Base-by-base conservation (phyloP, 352 stramenopile genomes). In the Phytophthora ohioensis region DNA sequence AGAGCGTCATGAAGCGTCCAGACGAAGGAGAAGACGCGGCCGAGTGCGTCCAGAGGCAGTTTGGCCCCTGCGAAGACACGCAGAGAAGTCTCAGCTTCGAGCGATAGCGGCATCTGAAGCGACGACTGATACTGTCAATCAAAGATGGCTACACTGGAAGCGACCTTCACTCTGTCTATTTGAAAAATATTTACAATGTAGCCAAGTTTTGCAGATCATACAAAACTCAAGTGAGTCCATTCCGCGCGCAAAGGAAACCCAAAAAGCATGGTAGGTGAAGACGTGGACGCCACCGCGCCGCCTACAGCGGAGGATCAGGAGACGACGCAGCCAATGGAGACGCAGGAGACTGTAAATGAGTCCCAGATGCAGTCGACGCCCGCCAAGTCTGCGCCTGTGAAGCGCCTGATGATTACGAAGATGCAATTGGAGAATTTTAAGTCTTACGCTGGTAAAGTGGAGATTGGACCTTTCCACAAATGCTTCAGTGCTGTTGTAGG, bases 381-480 rank as follows among this genome's bases (percentile, higher is more conserved):
- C 13, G 41, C n/a, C 45, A 67, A 71, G 48, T 1, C 51, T 2
- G 30, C 54, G 47, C 79, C 82, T 5, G 65, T 75, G 36, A 88
- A 87, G 67, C 91, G 97, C 2, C 79, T 99, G 7, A 98, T 99
- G 91, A 99, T 99, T 77, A 98, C 91, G 8, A 98, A 98, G 81
- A 98, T 99, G 91, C 92, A 88, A 75, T 76, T 99, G 49, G 95
- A 99, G 79, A 99, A 99, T 77, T 99, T 99, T 82, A 99, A 99
- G 82, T 99, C 94, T 38, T 99, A 99, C 81, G 98, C 97, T 5
- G 98, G 98, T 0, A 82, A 91, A 45, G 91, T 94, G 30, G 93
- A 98, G 70, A 99, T 99, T 69, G 98, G 98, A 0, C 97, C 97
- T 30, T 99, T 99, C 82, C 97, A 99, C 90, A 99, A 99, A 83